A percentile compares a stretch with the other conserved stretches of the same genome.
These are phyloP conservation scores for Tuber brumale DNA, from an alignment of 495 filamentous ascomycete species.

Conservation along the genomic window DNA sequence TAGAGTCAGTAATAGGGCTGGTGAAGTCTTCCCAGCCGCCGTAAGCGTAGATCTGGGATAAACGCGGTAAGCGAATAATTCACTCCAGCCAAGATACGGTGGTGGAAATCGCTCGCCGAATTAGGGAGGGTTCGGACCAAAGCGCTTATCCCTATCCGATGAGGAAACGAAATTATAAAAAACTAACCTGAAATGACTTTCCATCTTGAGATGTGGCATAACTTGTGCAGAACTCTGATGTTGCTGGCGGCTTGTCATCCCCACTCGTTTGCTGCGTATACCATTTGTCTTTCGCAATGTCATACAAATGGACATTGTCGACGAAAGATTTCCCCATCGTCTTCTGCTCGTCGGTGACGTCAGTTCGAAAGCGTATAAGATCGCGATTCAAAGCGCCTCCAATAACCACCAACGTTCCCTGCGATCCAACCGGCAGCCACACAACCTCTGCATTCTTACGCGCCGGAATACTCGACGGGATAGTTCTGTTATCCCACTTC, in stretches of 20 bases:
- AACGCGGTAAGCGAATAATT: background rate
- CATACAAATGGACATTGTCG: conserved; percentile 61
- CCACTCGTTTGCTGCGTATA: conserved; percentile 58
- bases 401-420: conserved; percentile 59
- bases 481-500: conserved; percentile 53
- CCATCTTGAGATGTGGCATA: conserved; percentile 55
- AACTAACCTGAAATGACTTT: conserved; percentile 30
- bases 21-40: conserved; percentile 50
- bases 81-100: conserved; percentile 48
- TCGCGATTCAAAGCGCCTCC: conserved; percentile 48
- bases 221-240: conserved; percentile 61
- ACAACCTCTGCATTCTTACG: conserved; percentile 60
- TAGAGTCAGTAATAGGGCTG: background rate
- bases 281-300: conserved; percentile 54
- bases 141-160: background rate
- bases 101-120: background rate
- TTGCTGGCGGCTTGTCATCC: conserved; percentile 48
- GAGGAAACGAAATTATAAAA: background rate
- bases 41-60: conserved; percentile 64
- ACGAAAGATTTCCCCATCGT: conserved; percentile 55
- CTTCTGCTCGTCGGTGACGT: conserved; percentile 39
- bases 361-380: background rate
- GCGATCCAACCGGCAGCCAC: conserved; percentile 61
- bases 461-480: conserved; percentile 49
- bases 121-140: background rate